phyloP scores from a whole-genome alignment of 192 early-diverging fungal species.

The Entophlyctis luteolus region DNA sequence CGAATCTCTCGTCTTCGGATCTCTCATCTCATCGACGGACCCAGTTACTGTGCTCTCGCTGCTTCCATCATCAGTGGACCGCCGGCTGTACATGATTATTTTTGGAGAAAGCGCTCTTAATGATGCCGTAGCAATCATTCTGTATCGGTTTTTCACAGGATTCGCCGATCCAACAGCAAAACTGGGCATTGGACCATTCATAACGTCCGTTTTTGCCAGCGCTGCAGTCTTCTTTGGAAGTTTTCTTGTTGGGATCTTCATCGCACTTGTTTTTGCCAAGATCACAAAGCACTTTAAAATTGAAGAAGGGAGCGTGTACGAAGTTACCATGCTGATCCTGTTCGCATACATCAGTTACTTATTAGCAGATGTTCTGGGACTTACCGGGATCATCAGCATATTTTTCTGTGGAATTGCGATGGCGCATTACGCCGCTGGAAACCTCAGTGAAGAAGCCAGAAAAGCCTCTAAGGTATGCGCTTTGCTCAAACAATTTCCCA shows the following conservation, averaged over 20 bases:
- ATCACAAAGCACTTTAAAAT: conserved; percentile 58
- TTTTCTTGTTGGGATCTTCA: conserved; percentile 42
- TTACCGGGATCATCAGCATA: conserved; percentile 61
- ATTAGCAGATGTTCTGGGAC: conserved; percentile 46
- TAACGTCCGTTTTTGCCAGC: conserved; percentile 42
- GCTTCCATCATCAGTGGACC: conserved; percentile 52
- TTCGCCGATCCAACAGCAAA: conserved; percentile 50
- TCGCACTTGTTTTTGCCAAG: conserved; percentile 50
- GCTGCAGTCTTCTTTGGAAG: conserved; percentile 56
- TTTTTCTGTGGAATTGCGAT: conserved; percentile 60
- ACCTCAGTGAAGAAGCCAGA: conserved; percentile 38
- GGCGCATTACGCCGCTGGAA: conserved; percentile 54
- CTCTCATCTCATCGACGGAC: conserved; percentile 59
- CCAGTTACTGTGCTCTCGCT: conserved; percentile 59
- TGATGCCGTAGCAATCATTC: conserved; percentile 61
- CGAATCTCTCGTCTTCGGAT: conserved; percentile 58
- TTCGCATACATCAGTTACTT: conserved; percentile 56
- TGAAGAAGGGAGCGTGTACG: conserved; percentile 43
- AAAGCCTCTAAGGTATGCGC: conserved; percentile 43
- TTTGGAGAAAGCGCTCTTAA: conserved; percentile 64
- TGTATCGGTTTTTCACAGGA: conserved; percentile 56
- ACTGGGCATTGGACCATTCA: conserved; percentile 43
- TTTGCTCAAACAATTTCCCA: too few relatives aligned
- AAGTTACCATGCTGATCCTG: conserved; percentile 54
- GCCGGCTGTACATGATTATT: conserved; percentile 57